Evolutionary conservation across 768 basidiomycete genomes (phyloP).

Genomic region (Leccinum imitatum): DNA sequence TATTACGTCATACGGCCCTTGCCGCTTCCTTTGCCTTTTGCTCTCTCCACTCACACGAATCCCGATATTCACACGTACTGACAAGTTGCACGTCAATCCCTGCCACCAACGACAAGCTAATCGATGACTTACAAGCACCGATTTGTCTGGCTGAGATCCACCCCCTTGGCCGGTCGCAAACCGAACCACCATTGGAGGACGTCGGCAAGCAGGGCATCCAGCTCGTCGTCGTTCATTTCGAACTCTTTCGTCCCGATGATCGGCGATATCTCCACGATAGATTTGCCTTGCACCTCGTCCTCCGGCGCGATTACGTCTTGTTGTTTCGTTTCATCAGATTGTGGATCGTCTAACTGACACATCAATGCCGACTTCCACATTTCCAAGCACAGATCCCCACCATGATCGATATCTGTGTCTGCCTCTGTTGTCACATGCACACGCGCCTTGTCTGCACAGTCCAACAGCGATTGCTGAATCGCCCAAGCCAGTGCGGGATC

Average conservation of each 20-base stretch:
- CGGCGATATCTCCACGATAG: slow-evolving; percentile 20
- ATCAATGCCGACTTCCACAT: slow-evolving; percentile 3
- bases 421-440: not conserved
- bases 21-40: slow-evolving; percentile 42
- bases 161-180: slow-evolving; percentile 65
- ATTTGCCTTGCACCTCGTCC: not conserved
- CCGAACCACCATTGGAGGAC: slow-evolving; percentile 79
- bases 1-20: slow-evolving; percentile 13
- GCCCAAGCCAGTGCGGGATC: slow-evolving; percentile 31
- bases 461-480: slow-evolving; percentile 29
- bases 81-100: slow-evolving; percentile 2
- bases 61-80: slow-evolving; percentile 71
- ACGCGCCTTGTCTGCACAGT: slow-evolving; percentile 10
- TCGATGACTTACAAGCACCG: slow-evolving; percentile 62
- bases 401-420: not conserved
- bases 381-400: slow-evolving; percentile 9
- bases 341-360: slow-evolving; percentile 3
- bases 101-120: not conserved
- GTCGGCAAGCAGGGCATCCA: slow-evolving; percentile 53
- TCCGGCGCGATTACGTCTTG: not conserved
- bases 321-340: not conserved
- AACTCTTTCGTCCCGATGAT: slow-evolving; percentile 72
- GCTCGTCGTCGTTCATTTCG: slow-evolving; percentile 46
- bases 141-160: slow-evolving; percentile 52
- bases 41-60: slow-evolving; percentile 79